Conservation (phyloP, 1,139 yeast species). For the Diutina neorugosa region DNA sequence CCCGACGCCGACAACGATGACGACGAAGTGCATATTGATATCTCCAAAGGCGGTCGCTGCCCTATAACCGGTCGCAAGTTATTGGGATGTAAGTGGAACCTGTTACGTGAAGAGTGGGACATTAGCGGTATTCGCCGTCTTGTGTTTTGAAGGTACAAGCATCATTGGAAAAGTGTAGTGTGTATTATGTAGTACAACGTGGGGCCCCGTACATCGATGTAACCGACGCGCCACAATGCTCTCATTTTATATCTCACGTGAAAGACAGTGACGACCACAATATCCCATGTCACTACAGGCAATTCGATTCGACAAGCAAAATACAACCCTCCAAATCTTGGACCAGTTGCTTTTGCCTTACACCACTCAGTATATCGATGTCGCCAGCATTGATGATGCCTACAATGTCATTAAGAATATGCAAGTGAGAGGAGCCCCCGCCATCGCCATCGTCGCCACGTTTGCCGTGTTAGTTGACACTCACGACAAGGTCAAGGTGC, state of each 20-base stretch:
- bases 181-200: neutral
- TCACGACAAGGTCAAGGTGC: conserved; percentile 11
- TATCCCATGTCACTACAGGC: conserved; percentile 14
- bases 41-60: conserved; percentile 56
- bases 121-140: conserved; percentile 65
- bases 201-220: neutral
- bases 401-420: conserved; percentile 69
- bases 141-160: conserved; percentile 17
- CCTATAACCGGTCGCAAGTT: conserved; percentile 72
- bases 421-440: conserved; percentile 98
- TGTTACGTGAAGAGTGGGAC: conserved; percentile 51
- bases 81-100: conserved; percentile 60
- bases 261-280: neutral
- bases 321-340: conserved; percentile 43
- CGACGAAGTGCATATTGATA: conserved; percentile 11
- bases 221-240: neutral
- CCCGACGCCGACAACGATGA: conserved; percentile 13
- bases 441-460: conserved; percentile 91
- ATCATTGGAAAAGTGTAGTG: neutral
- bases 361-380: conserved; percentile 51
- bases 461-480: conserved; percentile 72
- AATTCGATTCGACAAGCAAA: conserved; percentile 46
- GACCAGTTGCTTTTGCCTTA: conserved; percentile 83
- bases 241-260: neutral
- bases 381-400: conserved; percentile 58